Evolutionary conservation across 2,329 filamentous ascomycete genomes (phyloP), one percentile per base, ranked within the genome.

Genomic region (Claviceps purpurea): DNA sequence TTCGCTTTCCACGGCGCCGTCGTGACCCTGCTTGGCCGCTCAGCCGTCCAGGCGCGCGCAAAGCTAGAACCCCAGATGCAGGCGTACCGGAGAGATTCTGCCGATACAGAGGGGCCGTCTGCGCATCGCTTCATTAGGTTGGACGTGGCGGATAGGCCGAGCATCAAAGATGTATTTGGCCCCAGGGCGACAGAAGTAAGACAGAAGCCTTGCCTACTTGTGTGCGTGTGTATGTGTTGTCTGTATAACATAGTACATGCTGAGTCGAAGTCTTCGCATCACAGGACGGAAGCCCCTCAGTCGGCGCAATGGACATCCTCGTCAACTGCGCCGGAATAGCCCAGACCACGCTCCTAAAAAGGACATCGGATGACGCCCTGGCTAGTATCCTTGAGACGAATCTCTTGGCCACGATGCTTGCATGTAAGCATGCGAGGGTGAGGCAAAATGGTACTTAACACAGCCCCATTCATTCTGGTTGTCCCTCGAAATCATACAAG

Each of bases 251-350:
- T 34, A 11, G 30, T 34, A 11, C 8, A 34, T 34, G 30, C 30
- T 34, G 30, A 34, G 30, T 34, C 30, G 10, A 34, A 34, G 10
- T 34, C 30, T 34, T 34, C 10, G 10, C 30, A 34, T 34, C 30
- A 14, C 22, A 49, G 22, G 22, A 49, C 2, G 24, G 47, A 16
- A 46, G 37, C 26, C 43, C 30, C 13, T 37, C 53, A 40, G 61
- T 70, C 39, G 68, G 68, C 0, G 60, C 63, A 8, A 57, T 72
- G 8, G 73, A 79, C 60, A 71, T 91, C 34, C 76, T 95, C 1
- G 76, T 95, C 56, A 94, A 95, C 62, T 85, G 86, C 26, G 89
- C 89, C 0, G 89, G 89, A 10, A 72, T 89, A 22, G 74, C 83
- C 0, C 81, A 89, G 58, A 75, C 74, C 13, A 77, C 74, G 0